Base-by-base conservation (phyloP, 2,329 filamentous ascomycete genomes). In the Neurospora sp. region DNA sequence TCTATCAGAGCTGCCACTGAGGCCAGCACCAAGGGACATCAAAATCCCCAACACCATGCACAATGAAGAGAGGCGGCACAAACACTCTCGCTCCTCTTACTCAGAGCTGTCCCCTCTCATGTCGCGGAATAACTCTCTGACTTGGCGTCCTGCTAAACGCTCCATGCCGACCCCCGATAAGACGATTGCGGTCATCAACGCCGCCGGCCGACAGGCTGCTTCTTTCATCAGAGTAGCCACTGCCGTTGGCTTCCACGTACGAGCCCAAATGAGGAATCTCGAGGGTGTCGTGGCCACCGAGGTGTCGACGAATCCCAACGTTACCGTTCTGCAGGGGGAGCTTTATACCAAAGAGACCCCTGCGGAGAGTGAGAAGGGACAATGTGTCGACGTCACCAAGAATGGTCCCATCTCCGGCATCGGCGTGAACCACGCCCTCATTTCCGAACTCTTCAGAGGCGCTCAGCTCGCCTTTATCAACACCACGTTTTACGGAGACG, bases 401-500 rank as follows among this genome's bases (percentile, higher is more conserved):
- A 91, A 84, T 83, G 92, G 79, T 73, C 87, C 78, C 76, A 91
- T 88, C 68, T 83, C 83, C 57, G 86, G 86, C 62, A 85, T 88
- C 72, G 87, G 91, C 72, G 88, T 95, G 77, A 92, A 93, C 78
- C 85, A 89, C 75, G 84, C 84, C 1, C 81, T 97, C 74, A 91
- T 97, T 77, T 85, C 87, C 69, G 86, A 91, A 74, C 85, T 98
- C 23, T 98, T 98, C 84, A 83, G 86, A 43, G 93, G 92, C 72
- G 91, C 92, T 28, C 91, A 96, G 75, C 86, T 96, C 68, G 96
- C 96, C 71, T 99, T 98, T 80, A 93, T 98, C 83, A 99, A 99
- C 83, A 99, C 96, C 57, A 97, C 93, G 5, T 96, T 97, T 77
- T 97, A 96, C 83, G 96, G 95, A 68, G 93, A 98, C 80, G 96